Conservation (phyloP, 257 asterid species). For the Forsythia suspensa region DNA sequence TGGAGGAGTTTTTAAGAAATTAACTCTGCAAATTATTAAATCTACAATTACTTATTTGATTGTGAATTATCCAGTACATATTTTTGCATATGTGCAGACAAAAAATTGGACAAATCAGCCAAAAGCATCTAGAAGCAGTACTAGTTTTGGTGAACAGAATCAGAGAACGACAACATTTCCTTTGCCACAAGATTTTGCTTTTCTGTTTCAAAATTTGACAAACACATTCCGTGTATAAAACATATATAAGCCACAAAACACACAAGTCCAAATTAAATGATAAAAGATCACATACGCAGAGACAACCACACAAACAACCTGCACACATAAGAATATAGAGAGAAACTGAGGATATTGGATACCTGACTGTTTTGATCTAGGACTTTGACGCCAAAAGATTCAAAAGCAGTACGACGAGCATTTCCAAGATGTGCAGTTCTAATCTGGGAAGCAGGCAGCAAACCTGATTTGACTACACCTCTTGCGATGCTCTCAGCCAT, state of each 20-base stretch:
- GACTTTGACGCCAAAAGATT: conserved; percentile 77
- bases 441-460: conserved; percentile 74
- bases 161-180: background rate
- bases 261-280: background rate
- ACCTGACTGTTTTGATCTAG: conserved; percentile 67
- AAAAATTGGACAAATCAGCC: background rate
- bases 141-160: background rate
- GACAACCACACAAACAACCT: background rate
- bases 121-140: background rate
- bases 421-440: conserved; percentile 69
- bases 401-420: conserved; percentile 69
- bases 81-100: background rate
- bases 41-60: background rate
- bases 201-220: background rate
- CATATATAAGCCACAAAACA: background rate
- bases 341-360: background rate
- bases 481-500: conserved; percentile 96
- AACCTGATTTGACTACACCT: conserved; percentile 74
- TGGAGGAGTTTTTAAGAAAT: background rate
- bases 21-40: background rate
- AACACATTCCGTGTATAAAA: background rate
- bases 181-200: background rate
- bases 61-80: background rate
- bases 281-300: background rate
- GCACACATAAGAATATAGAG: background rate